Conservation (phyloP, 2,329 filamentous ascomycete genomes). For the Ceratocystis huliohia region DNA sequence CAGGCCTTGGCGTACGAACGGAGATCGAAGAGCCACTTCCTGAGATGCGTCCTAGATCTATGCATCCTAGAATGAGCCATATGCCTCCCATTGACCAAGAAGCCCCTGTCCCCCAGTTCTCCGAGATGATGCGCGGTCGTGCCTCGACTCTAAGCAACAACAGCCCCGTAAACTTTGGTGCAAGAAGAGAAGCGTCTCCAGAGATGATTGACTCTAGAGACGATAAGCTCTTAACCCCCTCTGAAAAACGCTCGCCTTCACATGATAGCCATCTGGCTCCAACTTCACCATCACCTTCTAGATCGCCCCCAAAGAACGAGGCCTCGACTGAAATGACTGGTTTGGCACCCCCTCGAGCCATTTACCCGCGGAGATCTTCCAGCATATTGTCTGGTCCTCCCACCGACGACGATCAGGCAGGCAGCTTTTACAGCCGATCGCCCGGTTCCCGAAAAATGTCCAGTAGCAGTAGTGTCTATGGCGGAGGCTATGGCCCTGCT, state of each 20-base stretch:
- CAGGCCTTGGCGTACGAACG: slow-evolving; percentile 39
- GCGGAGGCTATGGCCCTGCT: slow-evolving; percentile 21
- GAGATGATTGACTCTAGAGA: slow-evolving; percentile 30
- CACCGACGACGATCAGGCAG: slow-evolving; percentile 52
- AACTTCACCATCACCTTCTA: slow-evolving; percentile 29
- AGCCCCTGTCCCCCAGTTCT: slow-evolving; percentile 15
- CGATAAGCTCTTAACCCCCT: slow-evolving; percentile 36
- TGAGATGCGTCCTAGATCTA: slow-evolving; percentile 52
- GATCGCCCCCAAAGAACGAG: slow-evolving; percentile 14
- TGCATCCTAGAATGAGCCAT: slow-evolving; percentile 62
- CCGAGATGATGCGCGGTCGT: slow-evolving; percentile 19
- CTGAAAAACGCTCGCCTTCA: slow-evolving; percentile 45
- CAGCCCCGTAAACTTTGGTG: slow-evolving; percentile 34
- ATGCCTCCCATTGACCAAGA: slow-evolving; percentile 36
- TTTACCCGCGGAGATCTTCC: slow-evolving; percentile 41
- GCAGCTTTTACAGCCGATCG: slow-evolving; percentile 36
- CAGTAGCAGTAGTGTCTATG: slow-evolving; percentile 45
- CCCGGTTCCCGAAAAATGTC: slow-evolving; percentile 58
- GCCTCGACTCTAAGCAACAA: slow-evolving; percentile 9
- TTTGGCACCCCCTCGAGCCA: slow-evolving; percentile 38
- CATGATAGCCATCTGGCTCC: slow-evolving; percentile 28
- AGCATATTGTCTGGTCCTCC: slow-evolving; percentile 52
- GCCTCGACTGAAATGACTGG: slow-evolving; percentile 24
- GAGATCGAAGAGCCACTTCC: slow-evolving; percentile 46
- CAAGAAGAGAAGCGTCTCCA: slow-evolving; percentile 46